These are phyloP conservation scores for Fusarium austroafricanum DNA, from an alignment of 2,329 filamentous ascomycete species.

Conservation along the genomic window DNA sequence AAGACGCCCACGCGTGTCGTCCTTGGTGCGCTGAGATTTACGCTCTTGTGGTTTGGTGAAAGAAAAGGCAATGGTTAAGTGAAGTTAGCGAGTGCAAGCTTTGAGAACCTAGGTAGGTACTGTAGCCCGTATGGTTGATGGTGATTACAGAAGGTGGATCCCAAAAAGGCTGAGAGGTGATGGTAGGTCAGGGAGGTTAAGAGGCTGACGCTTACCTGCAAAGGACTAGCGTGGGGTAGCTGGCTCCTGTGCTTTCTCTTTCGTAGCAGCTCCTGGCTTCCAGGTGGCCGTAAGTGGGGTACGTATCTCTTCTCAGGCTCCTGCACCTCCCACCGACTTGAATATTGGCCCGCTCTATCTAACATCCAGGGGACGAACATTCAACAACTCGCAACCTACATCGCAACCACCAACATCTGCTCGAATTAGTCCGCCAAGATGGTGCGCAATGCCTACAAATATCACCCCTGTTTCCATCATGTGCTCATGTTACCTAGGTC, in stretches of 20 bases:
- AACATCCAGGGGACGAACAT: constrained; percentile 44
- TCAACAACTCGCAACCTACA: constrained; percentile 37
- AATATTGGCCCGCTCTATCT: constrained; percentile 49
- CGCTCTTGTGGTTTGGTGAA: neutral
- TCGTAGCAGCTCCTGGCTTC: constrained; percentile 31
- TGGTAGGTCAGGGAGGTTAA: constrained; percentile 11
- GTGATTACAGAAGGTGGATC: constrained; percentile 19
- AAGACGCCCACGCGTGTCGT: constrained; percentile 1
- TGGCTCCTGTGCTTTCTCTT: constrained; percentile 1
- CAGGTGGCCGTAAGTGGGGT: constrained; percentile 40
- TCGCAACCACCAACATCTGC: constrained; percentile 36
- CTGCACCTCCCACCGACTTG: constrained; percentile 44
- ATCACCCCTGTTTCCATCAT: neutral
- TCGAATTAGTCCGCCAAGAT: constrained; percentile 51
- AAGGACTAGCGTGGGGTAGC: constrained; percentile 32
- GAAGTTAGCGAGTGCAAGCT: constrained; percentile 9
- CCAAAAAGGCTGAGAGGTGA: constrained; percentile 34
- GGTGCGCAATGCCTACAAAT: constrained; percentile 47
- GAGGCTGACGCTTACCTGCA: constrained; percentile 36
- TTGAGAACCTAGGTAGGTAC: no score
- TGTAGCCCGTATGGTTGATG: constrained; percentile 4
- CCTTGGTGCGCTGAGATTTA: neutral
- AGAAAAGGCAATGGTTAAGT: constrained; percentile 9
- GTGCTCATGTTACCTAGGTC: constrained; percentile 70
- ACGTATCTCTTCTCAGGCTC: constrained; percentile 35